These are phyloP conservation scores for Xylariaceae sp. DNA, from an alignment of 2,329 filamentous ascomycete genomes.

Conservation along the genomic window DNA sequence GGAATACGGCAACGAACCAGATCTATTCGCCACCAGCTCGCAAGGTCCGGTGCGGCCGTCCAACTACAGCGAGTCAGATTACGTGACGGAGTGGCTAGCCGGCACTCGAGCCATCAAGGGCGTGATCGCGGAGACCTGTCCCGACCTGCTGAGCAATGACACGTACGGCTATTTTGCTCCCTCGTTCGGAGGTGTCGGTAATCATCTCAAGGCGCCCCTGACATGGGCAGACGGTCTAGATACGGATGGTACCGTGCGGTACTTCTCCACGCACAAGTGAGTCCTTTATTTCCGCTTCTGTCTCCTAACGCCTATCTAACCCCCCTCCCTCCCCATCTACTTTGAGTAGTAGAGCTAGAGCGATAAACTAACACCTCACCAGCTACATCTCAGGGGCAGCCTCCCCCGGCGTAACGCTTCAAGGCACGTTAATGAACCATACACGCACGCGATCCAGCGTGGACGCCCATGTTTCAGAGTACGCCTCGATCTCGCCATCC, in stretches of 20 bases:
- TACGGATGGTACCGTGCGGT: conserved; percentile 53
- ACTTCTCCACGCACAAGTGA: conserved; percentile 67
- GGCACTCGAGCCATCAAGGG: conserved; percentile 57
- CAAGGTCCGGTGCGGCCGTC: conserved; percentile 59
- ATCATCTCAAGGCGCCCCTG: conserved; percentile 56
- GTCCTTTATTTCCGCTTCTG: conserved; percentile 25
- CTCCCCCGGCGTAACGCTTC: conserved; percentile 66
- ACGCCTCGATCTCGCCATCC: conserved; percentile 48
- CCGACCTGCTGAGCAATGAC: conserved; percentile 50
- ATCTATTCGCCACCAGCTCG: conserved; percentile 61
- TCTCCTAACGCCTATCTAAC: neutral
- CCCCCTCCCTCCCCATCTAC: neutral
- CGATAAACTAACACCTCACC: neutral
- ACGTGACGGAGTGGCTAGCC: conserved; percentile 64
- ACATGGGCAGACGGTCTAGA: conserved; percentile 63
- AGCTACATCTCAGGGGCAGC: conserved; percentile 69
- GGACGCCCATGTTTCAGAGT: conserved; percentile 55
- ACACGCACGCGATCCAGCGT: conserved; percentile 58
- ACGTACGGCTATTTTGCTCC: conserved; percentile 63
- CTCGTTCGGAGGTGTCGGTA: conserved; percentile 60
- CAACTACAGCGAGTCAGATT: conserved; percentile 60
- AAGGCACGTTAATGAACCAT: conserved; percentile 70
- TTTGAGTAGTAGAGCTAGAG: neutral
- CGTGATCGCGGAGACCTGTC: conserved; percentile 56
- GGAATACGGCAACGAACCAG: conserved; percentile 71